These are phyloP conservation scores for Neofusicoccum ribis DNA, from an alignment of 2,329 filamentous ascomycete genomes.

Conservation along the genomic window DNA sequence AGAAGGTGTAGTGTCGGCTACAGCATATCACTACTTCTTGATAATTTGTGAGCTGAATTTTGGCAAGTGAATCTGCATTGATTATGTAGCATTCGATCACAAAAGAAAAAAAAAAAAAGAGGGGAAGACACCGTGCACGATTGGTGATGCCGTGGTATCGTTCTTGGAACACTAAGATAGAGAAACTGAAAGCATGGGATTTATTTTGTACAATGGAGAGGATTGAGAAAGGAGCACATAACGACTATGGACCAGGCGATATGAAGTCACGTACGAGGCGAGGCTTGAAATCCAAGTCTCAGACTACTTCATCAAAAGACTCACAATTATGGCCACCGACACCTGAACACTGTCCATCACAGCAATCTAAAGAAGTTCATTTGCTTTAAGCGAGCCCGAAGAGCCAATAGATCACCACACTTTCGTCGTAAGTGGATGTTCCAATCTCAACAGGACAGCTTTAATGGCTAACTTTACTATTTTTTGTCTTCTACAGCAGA, in stretches of 20 bases:
- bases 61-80: not conserved
- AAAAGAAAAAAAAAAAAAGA: no score
- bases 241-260: no score
- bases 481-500: constrained; percentile 42
- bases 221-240: not conserved
- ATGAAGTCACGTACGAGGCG: no score
- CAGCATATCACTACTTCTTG: not conserved
- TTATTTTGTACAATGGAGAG: not conserved
- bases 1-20: not conserved
- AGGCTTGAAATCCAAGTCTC: no score
- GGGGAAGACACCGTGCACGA: constrained; percentile 21
- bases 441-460: no score
- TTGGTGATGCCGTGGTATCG: constrained; percentile 29
- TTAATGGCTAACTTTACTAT: no score
- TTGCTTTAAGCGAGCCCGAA: not conserved
- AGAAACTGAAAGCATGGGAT: not conserved
- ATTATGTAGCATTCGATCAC: not conserved
- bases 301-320: no score
- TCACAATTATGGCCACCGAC: no score
- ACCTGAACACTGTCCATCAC: no score
- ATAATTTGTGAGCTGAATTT: not conserved
- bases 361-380: not conserved
- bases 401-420: not conserved
- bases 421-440: not conserved
- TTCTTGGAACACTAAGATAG: constrained; percentile 26